Evolutionary conservation across 805 yeast species (phyloP).

Genomic region (Candida adriatica): DNA sequence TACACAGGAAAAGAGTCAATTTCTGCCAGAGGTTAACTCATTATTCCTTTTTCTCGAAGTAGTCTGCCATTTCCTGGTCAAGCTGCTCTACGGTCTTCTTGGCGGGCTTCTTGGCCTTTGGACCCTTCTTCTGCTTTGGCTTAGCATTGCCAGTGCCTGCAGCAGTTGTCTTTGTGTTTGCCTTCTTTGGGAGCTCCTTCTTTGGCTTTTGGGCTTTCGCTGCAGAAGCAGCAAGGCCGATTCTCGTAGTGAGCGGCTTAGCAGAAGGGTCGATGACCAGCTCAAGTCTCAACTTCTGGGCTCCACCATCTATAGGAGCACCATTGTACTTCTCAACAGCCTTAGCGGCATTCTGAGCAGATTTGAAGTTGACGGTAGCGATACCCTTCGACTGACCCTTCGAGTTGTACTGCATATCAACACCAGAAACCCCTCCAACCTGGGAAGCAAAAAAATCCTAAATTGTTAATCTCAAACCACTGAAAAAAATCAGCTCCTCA

Average conservation of each 20-base stretch:
- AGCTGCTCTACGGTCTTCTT: slow-evolving; percentile 85
- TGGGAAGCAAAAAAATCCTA: slow-evolving; percentile 87
- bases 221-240: slow-evolving; percentile 40
- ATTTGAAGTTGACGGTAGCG: slow-evolving; percentile 78
- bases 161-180: slow-evolving; percentile 34
- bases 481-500: too few species aligned
- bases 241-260: slow-evolving; percentile 70
- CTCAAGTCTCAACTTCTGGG: slow-evolving; percentile 67
- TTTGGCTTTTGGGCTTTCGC: not conserved
- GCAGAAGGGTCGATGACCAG: slow-evolving; percentile 79
- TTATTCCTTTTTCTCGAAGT: slow-evolving; percentile 52
- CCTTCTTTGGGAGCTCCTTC: slow-evolving; percentile 7
- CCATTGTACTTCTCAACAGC: slow-evolving; percentile 86
- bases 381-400: slow-evolving; percentile 88
- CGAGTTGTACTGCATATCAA: slow-evolving; percentile 73
- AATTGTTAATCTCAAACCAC: slow-evolving; percentile 10
- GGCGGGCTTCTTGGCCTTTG: slow-evolving; percentile 34
- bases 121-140: slow-evolving; percentile 8
- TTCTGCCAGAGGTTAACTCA: slow-evolving; percentile 1
- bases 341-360: slow-evolving; percentile 58
- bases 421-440: slow-evolving; percentile 76
- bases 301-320: slow-evolving; percentile 89
- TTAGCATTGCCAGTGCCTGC: slow-evolving; percentile 3
- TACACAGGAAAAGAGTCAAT: not conserved
- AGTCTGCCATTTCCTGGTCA: slow-evolving; percentile 97